Percentiles rank a stretch among this genome's conserved stretches.
These are phyloP conservation scores for Senecio squalidus DNA, from an alignment of 140 eudicot species.

Conservation along the genomic window DNA sequence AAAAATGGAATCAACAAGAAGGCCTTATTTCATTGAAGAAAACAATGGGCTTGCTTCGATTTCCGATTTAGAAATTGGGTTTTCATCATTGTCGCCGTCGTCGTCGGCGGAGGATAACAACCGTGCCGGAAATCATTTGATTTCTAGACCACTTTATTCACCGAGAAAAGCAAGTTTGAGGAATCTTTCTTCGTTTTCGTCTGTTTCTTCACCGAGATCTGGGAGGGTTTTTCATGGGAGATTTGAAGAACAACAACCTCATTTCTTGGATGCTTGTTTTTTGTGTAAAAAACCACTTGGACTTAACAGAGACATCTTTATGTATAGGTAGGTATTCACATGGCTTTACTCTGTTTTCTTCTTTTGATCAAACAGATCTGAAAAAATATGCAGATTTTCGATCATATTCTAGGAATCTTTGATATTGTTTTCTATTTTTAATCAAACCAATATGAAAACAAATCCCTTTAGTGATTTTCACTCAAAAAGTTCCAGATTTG, in stretches of 20 bases:
- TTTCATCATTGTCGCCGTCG: conserved; percentile 11
- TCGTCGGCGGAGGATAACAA: conserved; percentile 22
- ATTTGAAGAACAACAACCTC: conserved; percentile 65
- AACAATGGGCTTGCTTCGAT: conserved; percentile 32
- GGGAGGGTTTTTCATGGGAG: conserved; percentile 37
- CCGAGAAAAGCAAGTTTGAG: conserved; percentile 42
- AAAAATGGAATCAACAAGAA: conserved; percentile 7
- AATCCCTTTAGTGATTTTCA: no score
- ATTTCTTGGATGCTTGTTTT: conserved; percentile 70
- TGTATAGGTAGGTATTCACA: conserved; percentile 59
- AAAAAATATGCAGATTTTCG: not conserved
- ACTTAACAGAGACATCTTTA: conserved; percentile 63
- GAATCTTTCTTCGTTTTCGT: conserved; percentile 7
- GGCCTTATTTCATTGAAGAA: conserved; percentile 32
- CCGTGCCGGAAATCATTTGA: conserved; percentile 17
- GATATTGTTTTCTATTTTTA: not conserved
- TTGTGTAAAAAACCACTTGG: conserved; percentile 61
- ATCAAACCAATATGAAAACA: not conserved
- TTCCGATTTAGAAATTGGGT: conserved; percentile 23
- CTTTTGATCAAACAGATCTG: not conserved
- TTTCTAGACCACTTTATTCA: conserved; percentile 26
- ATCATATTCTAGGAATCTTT: not conserved
- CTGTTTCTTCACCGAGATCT: conserved; percentile 52
- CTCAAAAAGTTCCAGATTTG: no score
- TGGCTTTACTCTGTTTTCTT: not conserved